These are phyloP conservation scores for Nitzschia putrida DNA, from an alignment of 108 stramenopile genomes.

Conservation along the genomic window DNA sequence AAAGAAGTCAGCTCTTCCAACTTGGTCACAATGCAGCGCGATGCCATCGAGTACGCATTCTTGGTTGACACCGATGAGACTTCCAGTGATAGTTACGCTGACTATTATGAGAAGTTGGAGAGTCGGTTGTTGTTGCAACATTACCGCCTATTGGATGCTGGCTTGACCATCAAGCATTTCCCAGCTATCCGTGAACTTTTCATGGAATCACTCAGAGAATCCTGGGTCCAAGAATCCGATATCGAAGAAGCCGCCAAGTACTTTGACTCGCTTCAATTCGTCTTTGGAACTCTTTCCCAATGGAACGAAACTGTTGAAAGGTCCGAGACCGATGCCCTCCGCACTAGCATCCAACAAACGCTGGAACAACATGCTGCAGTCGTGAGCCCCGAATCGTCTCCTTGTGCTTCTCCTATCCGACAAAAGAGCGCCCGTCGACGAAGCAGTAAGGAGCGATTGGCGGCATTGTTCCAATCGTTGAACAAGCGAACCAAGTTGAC, in stretches of 20 bases:
- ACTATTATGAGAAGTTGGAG: background rate
- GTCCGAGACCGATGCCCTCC: background rate
- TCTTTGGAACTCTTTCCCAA: background rate
- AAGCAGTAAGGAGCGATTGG: background rate
- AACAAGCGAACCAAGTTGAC: background rate
- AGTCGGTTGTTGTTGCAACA: background rate
- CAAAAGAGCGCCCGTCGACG: background rate
- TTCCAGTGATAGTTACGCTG: background rate
- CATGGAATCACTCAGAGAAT: background rate
- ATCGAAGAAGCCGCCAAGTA: constrained; percentile 1
- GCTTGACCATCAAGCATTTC: background rate
- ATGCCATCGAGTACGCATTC: background rate
- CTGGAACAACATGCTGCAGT: background rate
- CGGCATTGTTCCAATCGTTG: background rate
- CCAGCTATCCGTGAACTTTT: background rate
- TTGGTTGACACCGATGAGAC: background rate
- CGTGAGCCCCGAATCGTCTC: background rate
- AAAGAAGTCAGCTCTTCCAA: background rate
- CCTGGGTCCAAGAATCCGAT: constrained; percentile 1
- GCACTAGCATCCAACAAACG: background rate
- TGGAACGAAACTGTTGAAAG: background rate
- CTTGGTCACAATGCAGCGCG: background rate
- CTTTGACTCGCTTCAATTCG: background rate
- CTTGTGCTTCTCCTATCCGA: background rate
- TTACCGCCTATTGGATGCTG: background rate